Percentiles rank a stretch among this genome's conserved stretches.
phyloP scores from a whole-genome alignment of 2,329 filamentous ascomycete species.

The Colletotrichum sp. region DNA sequence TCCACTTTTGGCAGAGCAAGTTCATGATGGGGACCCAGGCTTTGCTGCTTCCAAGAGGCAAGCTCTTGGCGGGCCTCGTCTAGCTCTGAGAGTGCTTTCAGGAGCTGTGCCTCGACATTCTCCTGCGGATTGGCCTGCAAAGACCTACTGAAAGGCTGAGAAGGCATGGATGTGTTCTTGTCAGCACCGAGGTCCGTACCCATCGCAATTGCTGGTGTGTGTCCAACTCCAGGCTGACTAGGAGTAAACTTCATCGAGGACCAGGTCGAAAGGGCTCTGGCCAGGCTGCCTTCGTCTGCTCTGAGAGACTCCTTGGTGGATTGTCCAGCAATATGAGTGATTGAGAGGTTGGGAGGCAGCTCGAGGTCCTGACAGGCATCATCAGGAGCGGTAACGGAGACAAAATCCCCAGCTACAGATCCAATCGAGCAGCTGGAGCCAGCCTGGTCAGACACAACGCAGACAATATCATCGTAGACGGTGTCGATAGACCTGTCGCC shows the following conservation, averaged over 20 bases:
- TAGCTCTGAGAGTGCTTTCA: neutral
- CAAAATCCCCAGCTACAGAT: neutral
- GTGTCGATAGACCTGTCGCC: neutral
- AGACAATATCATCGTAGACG: conserved; percentile 7
- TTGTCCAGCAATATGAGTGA: neutral
- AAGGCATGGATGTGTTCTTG: neutral
- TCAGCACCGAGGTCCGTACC: neutral
- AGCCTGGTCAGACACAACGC: neutral
- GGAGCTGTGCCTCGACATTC: neutral
- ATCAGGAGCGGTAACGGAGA: neutral
- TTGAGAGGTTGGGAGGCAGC: neutral
- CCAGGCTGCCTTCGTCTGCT: neutral
- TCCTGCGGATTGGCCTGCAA: neutral
- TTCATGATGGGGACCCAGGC: neutral
- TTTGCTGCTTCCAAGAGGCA: neutral
- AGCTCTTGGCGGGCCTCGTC: neutral
- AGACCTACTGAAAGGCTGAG: neutral
- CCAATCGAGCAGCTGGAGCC: neutral
- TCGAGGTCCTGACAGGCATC: neutral
- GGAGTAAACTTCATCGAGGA: neutral
- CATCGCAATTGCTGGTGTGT: neutral
- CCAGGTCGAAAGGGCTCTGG: neutral
- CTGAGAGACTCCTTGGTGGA: neutral
- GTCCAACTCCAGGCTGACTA: neutral
- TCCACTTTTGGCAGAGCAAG: neutral